These are phyloP conservation scores for Elaeis guineensis DNA, from an alignment of 176 grass and related monocot genomes.

Conservation along the genomic window DNA sequence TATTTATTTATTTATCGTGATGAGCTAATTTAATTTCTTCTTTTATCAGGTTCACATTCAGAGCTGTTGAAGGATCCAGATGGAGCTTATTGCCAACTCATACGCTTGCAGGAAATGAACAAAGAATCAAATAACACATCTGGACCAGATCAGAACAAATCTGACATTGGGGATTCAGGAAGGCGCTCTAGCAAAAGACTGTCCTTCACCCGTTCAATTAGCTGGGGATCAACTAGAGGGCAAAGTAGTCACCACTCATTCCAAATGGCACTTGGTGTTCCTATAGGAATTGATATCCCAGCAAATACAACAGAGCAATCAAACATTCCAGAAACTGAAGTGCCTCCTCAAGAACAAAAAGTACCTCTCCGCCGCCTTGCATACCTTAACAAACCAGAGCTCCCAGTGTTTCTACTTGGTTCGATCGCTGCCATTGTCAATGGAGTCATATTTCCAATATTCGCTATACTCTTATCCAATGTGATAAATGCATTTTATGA, in stretches of 20 bases:
- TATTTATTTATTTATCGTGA: no score
- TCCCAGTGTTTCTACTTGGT: constrained; percentile 61
- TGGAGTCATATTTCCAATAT: constrained; percentile 75
- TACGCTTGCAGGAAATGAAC: constrained; percentile 45
- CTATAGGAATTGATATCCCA: constrained; percentile 48
- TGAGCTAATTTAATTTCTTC: background rate
- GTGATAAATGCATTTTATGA: constrained; percentile 80
- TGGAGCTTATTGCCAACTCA: constrained; percentile 27
- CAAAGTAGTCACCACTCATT: constrained; percentile 74
- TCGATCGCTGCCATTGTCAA: constrained; percentile 57
- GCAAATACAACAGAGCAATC: constrained; percentile 36
- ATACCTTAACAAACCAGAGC: constrained; percentile 75
- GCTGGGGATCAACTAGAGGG: constrained; percentile 45
- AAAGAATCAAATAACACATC: constrained; percentile 7
- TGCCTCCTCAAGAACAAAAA: constrained; percentile 35
- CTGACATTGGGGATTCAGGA: constrained; percentile 26
- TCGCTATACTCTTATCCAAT: constrained; percentile 63
- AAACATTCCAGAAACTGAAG: constrained; percentile 9
- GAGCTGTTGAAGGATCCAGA: constrained; percentile 65
- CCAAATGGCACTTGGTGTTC: constrained; percentile 49
- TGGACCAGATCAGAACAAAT: constrained; percentile 19
- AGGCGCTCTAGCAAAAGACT: constrained; percentile 43
- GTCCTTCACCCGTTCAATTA: constrained; percentile 45
- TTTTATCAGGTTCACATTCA: constrained; percentile 50
- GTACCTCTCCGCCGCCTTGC: constrained; percentile 77